Evolutionary conservation across 2,329 filamentous ascomycete genomes (phyloP), one percentile per base, ranked within the genome.

Genomic region (Stagonosporopsis cucurbitacearum): DNA sequence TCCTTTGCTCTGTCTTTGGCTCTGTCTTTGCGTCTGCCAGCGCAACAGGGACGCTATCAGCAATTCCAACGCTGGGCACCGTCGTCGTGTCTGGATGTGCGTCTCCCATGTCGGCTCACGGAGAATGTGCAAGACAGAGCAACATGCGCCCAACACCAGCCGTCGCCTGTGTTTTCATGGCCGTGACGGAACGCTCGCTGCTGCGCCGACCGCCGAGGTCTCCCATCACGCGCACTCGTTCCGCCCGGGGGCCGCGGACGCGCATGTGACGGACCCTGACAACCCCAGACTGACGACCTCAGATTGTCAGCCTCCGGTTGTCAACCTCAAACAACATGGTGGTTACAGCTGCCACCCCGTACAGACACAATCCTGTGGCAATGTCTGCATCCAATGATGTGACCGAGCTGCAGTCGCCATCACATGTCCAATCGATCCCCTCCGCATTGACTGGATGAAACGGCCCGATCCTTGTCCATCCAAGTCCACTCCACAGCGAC

Each of bases 61-160:
- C n/a, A n/a, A n/a, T n/a, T n/a, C n/a, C n/a, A n/a, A n/a, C 44
- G 41, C 62, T 55, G 33, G 68, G 64, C 26, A 67, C 65, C 15
- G 71, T 68, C 19, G 65, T 69, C 5, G 57, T 60, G 13, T 53
- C 40, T 4, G 63, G 60, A 23, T 63, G 62, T 11, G 60, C 50
- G 45, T 64, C 61, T 2, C 58, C 61, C 63, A 67, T 69, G 6
- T 23, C 46, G 13, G 15, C 17, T 26, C 33, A 50, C 28, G 22
- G 35, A 23, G 36, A 45, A 22, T 40, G 26, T 11, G 22, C 4
- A 26, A 35, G 17, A 30, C 35, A 33, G 42, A 11, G 33, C 33
- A 26, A 12, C 36, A 47, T 56, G 30, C 20, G n/a, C 15, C 19
- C 28, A 12, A 40, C 15, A 15, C 19, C 15, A 13, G 12, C 17